Base-by-base conservation (phyloP, 495 filamentous ascomycete genomes). In the Chaetomium cochliodes region DNA sequence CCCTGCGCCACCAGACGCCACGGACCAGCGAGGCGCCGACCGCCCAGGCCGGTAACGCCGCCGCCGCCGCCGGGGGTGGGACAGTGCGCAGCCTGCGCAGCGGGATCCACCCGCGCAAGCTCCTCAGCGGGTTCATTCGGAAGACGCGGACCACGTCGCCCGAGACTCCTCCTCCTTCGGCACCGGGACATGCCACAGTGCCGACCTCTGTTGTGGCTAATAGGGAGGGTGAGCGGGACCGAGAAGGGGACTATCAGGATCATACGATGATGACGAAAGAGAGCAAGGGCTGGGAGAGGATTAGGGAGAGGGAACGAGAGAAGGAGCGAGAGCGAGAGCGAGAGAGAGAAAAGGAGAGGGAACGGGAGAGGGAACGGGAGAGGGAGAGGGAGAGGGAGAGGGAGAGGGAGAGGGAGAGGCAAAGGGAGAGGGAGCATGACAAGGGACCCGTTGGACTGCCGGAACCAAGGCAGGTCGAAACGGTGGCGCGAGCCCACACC, bases 61-160 rank as follows among this genome's bases (percentile, higher is more conserved):
- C 30, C n/a, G n/a, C n/a, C n/a, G n/a, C n/a, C n/a, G n/a, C n/a
- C n/a, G n/a, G n/a, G n/a, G 68, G 68, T 18, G 73, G 68, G 18
- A 76, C 76, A n/a, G 76, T 79, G 58, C 75, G 77, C 28, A 71
- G 73, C 52, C 26, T 77, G 58, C 66, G 75, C 60, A 74, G 72
- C 52, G 76, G 69, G 20, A 75, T 77, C 49, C 74, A 80, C 42
- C 70, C 77, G 39, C 71, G 79, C 6, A 77, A 77, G 63, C 82
- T 84, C 54, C 70, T 84, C 33, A 81, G 78, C 51, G 79, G 81
- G 13, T 73, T 84, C 37, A 79, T 81, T 37, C 68, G 74, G 30
- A 79, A 78, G 67, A 78, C 73, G 33, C 65, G 72, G 20, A 77
- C 69, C 25, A 72, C 72, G 3, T 68, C 70, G 22, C 67, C 69